A percentile compares a stretch with the other conserved stretches of the same genome.
Evolutionary conservation across 225 moss, liverwort and hornwort genomes (phyloP).

Genomic region (Marchantia polymorpha): DNA sequence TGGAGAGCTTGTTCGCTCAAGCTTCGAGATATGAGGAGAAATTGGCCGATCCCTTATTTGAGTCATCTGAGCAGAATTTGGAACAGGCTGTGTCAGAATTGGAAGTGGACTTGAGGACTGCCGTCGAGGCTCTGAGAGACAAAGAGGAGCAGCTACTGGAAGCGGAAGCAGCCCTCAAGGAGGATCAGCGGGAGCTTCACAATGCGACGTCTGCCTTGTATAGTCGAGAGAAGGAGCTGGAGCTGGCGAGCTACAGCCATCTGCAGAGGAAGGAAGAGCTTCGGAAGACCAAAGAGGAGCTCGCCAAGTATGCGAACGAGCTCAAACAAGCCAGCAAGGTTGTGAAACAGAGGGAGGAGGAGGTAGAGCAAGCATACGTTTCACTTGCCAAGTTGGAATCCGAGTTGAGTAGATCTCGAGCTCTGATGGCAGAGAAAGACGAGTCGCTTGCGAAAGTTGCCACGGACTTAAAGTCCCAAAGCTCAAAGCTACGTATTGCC

Average conservation of each 20-base stretch:
- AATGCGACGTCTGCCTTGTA: conserved; percentile 30
- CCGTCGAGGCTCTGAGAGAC: conserved; percentile 32
- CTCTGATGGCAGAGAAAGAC: conserved; percentile 35
- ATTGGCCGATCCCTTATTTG: conserved; percentile 10
- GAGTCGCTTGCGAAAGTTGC: conserved; percentile 31
- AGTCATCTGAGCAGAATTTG: conserved; percentile 18
- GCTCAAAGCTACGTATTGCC: conserved; percentile 31
- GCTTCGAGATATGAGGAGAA: conserved; percentile 43
- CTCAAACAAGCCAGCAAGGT: conserved; percentile 29
- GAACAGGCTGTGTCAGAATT: conserved; percentile 38
- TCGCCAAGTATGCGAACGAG: conserved; percentile 24
- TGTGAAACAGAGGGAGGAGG: conserved; percentile 38
- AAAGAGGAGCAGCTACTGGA: conserved; percentile 46
- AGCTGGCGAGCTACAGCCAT: conserved; percentile 36
- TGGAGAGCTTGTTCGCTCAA: conserved; percentile 47
- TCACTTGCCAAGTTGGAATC: conserved; percentile 33
- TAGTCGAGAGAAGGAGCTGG: conserved; percentile 40
- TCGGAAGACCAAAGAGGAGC: conserved; percentile 20
- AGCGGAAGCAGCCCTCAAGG: conserved; percentile 37
- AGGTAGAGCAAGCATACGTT: conserved; percentile 27
- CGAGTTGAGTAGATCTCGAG: conserved; percentile 27
- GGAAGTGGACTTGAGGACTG: conserved; percentile 43
- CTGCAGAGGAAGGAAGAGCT: conserved; percentile 35
- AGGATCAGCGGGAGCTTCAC: conserved; percentile 48
- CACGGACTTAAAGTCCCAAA: conserved; percentile 36